phyloP scores from a whole-genome alignment of 495 filamentous ascomycete genomes.

The Penicillium crystallinum region DNA sequence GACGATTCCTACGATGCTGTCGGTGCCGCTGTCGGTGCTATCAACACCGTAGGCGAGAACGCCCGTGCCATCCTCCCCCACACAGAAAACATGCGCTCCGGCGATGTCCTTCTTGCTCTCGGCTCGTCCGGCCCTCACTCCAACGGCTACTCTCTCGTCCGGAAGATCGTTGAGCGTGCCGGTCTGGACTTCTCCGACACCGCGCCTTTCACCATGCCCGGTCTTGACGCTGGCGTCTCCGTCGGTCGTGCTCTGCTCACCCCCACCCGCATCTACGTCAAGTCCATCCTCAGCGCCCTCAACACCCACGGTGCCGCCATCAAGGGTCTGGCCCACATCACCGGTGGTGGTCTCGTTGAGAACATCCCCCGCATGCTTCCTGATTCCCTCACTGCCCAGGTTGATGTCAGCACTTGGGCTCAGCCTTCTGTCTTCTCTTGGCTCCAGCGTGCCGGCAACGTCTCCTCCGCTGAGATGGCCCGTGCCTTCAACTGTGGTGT shows the following conservation, averaged over 20 bases:
- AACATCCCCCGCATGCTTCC: conserved; percentile 95
- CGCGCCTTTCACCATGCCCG: conserved; percentile 66
- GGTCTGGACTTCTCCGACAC: conserved; percentile 62
- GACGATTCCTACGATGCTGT: conserved; percentile 84
- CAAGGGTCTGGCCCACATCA: conserved; percentile 94
- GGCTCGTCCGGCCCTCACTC: conserved; percentile 82
- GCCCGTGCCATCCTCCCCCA: conserved; percentile 64
- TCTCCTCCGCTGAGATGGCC: conserved; percentile 71
- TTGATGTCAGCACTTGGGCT: conserved; percentile 68
- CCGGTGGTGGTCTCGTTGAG: conserved; percentile 84
- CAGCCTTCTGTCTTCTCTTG: conserved; percentile 74
- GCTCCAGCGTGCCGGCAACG: conserved; percentile 72
- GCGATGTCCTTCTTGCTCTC: conserved; percentile 81
- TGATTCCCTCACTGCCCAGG: conserved; percentile 60
- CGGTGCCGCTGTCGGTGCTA: conserved; percentile 79
- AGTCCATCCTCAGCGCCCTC: conserved; percentile 59
- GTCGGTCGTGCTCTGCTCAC: conserved; percentile 72
- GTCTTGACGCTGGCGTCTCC: conserved; percentile 28
- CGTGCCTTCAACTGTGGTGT: conserved; percentile 92
- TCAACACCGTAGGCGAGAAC: conserved; percentile 50
- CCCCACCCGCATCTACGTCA: conserved; percentile 79
- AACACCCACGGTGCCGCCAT: conserved; percentile 54
- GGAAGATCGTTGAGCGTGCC: conserved; percentile 71
- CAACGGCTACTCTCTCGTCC: conserved; percentile 92
- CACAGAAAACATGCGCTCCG: conserved; percentile 65